These are phyloP conservation scores for Flaveria linearis DNA, from an alignment of 129 eudicot genomes.

Conservation along the genomic window DNA sequence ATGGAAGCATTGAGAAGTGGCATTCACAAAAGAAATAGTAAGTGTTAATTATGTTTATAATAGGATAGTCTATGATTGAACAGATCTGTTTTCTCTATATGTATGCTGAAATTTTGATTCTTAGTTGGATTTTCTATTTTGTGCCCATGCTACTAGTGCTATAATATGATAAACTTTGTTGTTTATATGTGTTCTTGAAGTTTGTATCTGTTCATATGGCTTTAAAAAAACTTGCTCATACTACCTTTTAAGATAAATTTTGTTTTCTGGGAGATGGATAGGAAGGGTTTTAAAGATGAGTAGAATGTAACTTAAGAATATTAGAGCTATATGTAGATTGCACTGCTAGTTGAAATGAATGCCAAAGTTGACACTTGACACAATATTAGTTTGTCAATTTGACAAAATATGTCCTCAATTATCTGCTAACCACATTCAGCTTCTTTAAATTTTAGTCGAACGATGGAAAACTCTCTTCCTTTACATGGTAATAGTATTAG, in stretches of 20 bases:
- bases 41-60: constrained; percentile 23
- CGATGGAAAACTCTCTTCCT: no score
- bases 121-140: neutral
- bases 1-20: constrained; percentile 71
- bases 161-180: constrained; percentile 10
- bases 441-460: no score
- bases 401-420: no score
- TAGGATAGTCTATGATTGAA: neutral
- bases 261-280: neutral
- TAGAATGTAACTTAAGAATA: no score
- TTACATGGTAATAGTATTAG: no score
- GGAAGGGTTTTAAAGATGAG: neutral
- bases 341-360: no score
- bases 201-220: no score
- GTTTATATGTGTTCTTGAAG: neutral
- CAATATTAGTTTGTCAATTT: neutral
- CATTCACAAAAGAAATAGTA: constrained; percentile 52
- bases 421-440: no score
- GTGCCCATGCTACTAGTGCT: neutral
- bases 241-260: neutral
- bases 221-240: no score
- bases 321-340: no score
- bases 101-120: neutral
- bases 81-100: neutral
- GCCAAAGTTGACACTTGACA: no score